A percentile compares a stretch with the other conserved stretches of the same genome.
phyloP scores from a whole-genome alignment of 139 green algal species.

The Chlorella sp. region DNA sequence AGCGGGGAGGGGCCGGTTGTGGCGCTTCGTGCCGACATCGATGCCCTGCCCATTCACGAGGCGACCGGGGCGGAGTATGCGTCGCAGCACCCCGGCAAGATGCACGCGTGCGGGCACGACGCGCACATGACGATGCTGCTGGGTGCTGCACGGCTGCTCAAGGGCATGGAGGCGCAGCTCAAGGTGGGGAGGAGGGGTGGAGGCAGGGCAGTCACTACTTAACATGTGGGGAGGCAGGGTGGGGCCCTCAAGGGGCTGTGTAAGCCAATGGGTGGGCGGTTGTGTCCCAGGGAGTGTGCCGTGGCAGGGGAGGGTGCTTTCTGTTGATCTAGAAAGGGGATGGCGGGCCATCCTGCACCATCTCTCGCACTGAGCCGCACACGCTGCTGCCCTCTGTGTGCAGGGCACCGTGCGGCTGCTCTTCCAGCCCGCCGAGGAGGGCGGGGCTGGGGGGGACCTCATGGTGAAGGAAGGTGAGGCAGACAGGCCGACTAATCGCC shows the following conservation, averaged over 20 bases:
- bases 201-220: too few species aligned
- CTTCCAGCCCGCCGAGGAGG: constrained; percentile 96
- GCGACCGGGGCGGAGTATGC: constrained; percentile 38
- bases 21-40: constrained; percentile 88
- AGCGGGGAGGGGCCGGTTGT: constrained; percentile 64
- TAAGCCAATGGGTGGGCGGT: too few species aligned
- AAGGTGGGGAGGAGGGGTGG: neutral
- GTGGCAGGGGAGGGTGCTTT: too few species aligned
- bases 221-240: too few species aligned
- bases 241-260: too few species aligned
- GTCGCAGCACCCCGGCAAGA: constrained; percentile 53
- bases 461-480: constrained; percentile 69
- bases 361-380: neutral
- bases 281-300: too few species aligned
- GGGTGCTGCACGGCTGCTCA: constrained; percentile 82
- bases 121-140: constrained; percentile 89
- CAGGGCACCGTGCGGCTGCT: constrained; percentile 83
- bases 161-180: constrained; percentile 53
- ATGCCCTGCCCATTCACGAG: constrained; percentile 85
- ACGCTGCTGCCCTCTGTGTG: constrained; percentile 9
- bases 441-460: constrained; percentile 69
- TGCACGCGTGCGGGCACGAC: constrained; percentile 95
- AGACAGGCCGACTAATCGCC: neutral
- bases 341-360: too few species aligned
- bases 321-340: too few species aligned